These are phyloP conservation scores for Neoascochyta sp. DNA, from an alignment of 2,329 filamentous ascomycete species.

Conservation along the genomic window DNA sequence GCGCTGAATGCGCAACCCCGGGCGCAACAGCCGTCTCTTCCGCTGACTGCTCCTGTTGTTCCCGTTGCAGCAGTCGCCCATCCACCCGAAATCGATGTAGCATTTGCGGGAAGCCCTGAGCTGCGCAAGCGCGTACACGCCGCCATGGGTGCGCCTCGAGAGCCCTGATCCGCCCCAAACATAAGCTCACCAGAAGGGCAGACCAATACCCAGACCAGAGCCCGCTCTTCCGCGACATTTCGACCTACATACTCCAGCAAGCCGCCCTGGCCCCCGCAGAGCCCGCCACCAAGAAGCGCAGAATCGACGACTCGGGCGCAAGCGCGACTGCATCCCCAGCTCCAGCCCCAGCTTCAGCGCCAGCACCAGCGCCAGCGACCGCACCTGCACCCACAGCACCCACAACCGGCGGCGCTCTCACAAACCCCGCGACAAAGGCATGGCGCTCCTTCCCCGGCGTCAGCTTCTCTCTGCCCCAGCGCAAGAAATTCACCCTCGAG, in stretches of 20 bases:
- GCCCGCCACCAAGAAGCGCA: slow-evolving; percentile 40
- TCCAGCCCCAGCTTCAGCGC: slow-evolving; percentile 1
- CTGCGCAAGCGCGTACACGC: slow-evolving; percentile 38
- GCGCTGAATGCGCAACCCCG: slow-evolving; percentile 17
- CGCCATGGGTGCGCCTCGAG: slow-evolving; percentile 33
- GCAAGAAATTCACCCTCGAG: slow-evolving; percentile 62
- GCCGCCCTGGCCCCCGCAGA: slow-evolving; percentile 19
- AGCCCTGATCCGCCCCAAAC: no score
- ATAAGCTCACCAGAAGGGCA: no score
- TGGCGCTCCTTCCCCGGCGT: slow-evolving; percentile 45
- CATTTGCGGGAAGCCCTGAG: slow-evolving; percentile 33
- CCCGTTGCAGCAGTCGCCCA: slow-evolving; percentile 9
- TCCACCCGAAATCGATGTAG: slow-evolving; percentile 30
- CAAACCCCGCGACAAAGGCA: slow-evolving; percentile 21
- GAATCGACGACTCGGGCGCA: slow-evolving; percentile 28
- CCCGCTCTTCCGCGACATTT: slow-evolving; percentile 38
- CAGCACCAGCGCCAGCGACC: no score
- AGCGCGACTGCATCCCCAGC: slow-evolving; percentile 13
- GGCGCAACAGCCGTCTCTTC: slow-evolving; percentile 6
- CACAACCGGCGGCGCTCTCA: slow-evolving; percentile 15
- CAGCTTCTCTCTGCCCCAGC: slow-evolving; percentile 59
- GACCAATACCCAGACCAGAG: slow-evolving; percentile 33
- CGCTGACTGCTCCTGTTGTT: slow-evolving; percentile 4
- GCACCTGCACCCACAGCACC: slow-evolving; percentile 1
- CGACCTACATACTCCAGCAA: slow-evolving; percentile 32